Evolutionary conservation across 2,329 filamentous ascomycete genomes (phyloP).

Genomic region (Elsinoe batatas): DNA sequence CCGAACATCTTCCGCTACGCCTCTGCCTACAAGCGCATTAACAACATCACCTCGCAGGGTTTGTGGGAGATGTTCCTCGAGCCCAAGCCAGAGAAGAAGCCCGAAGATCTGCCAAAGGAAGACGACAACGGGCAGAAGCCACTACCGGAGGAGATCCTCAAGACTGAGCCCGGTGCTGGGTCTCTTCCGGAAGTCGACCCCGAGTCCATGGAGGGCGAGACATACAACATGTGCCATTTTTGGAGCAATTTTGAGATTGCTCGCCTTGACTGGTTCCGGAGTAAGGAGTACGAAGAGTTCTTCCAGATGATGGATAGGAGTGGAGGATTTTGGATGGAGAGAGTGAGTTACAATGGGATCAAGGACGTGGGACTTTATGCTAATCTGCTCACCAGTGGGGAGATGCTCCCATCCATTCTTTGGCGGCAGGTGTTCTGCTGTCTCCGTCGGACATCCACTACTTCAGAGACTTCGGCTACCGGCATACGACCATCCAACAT

Average conservation of each 20-base stretch:
- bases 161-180: constrained; percentile 60
- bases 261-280: constrained; percentile 86
- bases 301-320: constrained; percentile 98
- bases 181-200: constrained; percentile 73
- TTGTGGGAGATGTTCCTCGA: constrained; percentile 99
- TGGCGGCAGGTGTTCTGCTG: constrained; percentile 83
- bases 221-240: constrained; percentile 99
- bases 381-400: constrained; percentile 64
- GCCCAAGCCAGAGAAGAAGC: constrained; percentile 53
- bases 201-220: constrained; percentile 92
- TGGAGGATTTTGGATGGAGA: constrained; percentile 98
- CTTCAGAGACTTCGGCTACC: constrained; percentile 97
- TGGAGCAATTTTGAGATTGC: constrained; percentile 99
- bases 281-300: constrained; percentile 94
- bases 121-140: constrained; percentile 55
- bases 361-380: constrained; percentile 20
- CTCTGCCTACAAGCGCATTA: constrained; percentile 89
- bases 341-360: constrained; percentile 49
- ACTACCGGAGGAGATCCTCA: constrained; percentile 71
- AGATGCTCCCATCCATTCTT: constrained; percentile 94
- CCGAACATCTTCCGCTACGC: constrained; percentile 98
- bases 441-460: constrained; percentile 83
- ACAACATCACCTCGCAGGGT: constrained; percentile 83
- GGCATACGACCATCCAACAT: constrained; percentile 97
- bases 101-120: constrained; percentile 40